These are phyloP conservation scores for Colletotrichum truncatum DNA, from an alignment of 2,329 filamentous ascomycete genomes.

Conservation along the genomic window DNA sequence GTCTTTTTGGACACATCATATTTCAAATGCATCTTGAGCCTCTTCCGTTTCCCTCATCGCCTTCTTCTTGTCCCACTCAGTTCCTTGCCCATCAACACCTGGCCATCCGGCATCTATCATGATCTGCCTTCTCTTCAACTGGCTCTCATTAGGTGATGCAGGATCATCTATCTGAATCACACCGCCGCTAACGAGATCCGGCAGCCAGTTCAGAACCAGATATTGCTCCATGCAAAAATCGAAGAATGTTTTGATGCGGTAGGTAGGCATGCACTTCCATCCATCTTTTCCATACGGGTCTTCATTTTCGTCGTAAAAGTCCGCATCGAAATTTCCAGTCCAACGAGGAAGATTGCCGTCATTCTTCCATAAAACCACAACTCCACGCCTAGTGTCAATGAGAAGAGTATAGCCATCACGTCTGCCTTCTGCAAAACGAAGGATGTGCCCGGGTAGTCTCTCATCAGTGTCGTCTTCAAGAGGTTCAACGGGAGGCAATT, in stretches of 20 bases:
- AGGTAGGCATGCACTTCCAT: not conserved
- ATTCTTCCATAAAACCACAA: not conserved
- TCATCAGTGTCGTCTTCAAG: not conserved
- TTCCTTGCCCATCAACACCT: not conserved
- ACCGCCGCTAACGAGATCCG: not conserved
- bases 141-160: not conserved
- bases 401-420: not conserved
- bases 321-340: fast-evolving
- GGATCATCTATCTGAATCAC: not conserved
- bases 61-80: not conserved
- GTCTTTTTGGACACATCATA: no score
- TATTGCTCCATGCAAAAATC: not conserved
- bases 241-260: not conserved
- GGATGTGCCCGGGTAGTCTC: not conserved
- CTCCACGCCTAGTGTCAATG: not conserved
- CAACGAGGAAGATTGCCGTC: not conserved
- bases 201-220: not conserved
- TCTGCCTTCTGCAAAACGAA: fast-evolving
- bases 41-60: not conserved
- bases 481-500: not conserved
- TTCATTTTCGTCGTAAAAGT: not conserved
- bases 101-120: not conserved
- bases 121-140: not conserved
- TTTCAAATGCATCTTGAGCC: no score
- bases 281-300: not conserved